Evolutionary conservation across 768 basidiomycete genomes (phyloP), one percentile per base, ranked within the genome.

Genomic region (Leccinum aurantiacum): DNA sequence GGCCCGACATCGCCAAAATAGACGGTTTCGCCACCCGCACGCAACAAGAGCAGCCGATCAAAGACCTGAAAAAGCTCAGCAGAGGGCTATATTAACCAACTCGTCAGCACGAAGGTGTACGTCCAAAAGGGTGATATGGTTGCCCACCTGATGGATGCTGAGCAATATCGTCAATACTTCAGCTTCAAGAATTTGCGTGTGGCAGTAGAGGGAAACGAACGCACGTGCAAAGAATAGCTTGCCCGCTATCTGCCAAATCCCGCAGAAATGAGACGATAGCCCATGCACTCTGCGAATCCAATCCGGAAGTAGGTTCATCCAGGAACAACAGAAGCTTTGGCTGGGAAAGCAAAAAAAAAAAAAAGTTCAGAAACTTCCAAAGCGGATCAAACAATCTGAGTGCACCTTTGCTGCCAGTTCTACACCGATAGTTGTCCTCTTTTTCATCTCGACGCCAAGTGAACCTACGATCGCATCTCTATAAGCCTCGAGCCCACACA

Each of bases 261-360:
- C 87, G 80, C 48, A 95, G 76, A 77, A 95, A 91, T 2, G 79
- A 75, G 56, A 92, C 76, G 62, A 93, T 91, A 5, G 87, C 87
- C 90, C 91, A 91, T 3, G 92, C 91, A 56, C 87, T 89, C 72
- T 93, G 91, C 3, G 91, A 92, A 70, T 93, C 91, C 15, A 95
- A 78, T 35, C 93, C 92, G 25, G 90, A 88, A 0, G 93, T 95
- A 0, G 94, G 94, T 71, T 95, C 93, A 68, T 95, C 93, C 37
- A 93, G 75, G 79, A 95, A 95, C 17, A 95, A 80, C 0, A 96
- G 78, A 0, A 94, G 77, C 70, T 84, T 84, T 1, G 92, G 93
- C 86, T 86, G 60, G 5, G 15, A 8, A 19, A 24, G 13, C 11
- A n/a, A 19, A 19, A 46, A 5, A 3, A 19, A 22, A 31, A 25